phyloP scores from a whole-genome alignment of 108 stramenopile species.

The Stephanodiscus minutulus region DNA sequence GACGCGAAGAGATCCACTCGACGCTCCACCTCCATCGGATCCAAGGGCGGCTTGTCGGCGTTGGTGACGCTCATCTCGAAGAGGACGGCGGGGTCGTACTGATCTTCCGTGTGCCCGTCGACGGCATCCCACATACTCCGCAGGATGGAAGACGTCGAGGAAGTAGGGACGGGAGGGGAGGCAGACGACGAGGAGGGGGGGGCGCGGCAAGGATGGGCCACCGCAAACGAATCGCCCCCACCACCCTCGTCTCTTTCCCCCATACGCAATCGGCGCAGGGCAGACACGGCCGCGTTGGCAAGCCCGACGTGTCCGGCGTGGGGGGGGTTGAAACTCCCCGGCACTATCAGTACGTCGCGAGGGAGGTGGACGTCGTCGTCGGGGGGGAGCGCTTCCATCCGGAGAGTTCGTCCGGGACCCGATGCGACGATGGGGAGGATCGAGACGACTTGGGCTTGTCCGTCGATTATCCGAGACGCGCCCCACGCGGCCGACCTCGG shows the following conservation, averaged over 20 bases:
- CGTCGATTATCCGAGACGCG: slow-evolving; percentile 54
- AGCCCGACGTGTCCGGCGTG: slow-evolving; percentile 82
- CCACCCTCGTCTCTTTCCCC: slow-evolving; percentile 7
- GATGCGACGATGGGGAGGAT: slow-evolving; percentile 46
- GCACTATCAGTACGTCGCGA: slow-evolving; percentile 67
- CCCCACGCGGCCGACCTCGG: slow-evolving; percentile 26
- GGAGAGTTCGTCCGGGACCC: slow-evolving; percentile 3
- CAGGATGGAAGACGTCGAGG: slow-evolving; percentile 32
- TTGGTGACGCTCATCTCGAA: slow-evolving; percentile 85
- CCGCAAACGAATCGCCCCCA: slow-evolving; percentile 4
- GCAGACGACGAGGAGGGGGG: slow-evolving; percentile 8
- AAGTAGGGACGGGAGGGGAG: slow-evolving; percentile 16
- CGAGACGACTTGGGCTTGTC: slow-evolving; percentile 53
- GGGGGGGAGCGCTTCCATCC: slow-evolving; percentile 34
- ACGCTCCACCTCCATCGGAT: slow-evolving; percentile 49
- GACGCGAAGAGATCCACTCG: slow-evolving; percentile 61
- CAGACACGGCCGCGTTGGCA: slow-evolving; percentile 65
- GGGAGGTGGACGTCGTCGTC: slow-evolving; percentile 51
- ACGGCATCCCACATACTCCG: slow-evolving; percentile 38
- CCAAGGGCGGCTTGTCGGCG: slow-evolving; percentile 85
- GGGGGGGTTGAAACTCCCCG: slow-evolving; percentile 91
- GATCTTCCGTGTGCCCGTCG: slow-evolving; percentile 10
- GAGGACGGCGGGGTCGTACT: slow-evolving; percentile 49
- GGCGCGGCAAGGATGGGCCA: neutral
- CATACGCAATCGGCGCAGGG: slow-evolving; percentile 29